Conservation (phyloP, 164 flowering plant genomes). For the Dillenia suffruticosa region DNA sequence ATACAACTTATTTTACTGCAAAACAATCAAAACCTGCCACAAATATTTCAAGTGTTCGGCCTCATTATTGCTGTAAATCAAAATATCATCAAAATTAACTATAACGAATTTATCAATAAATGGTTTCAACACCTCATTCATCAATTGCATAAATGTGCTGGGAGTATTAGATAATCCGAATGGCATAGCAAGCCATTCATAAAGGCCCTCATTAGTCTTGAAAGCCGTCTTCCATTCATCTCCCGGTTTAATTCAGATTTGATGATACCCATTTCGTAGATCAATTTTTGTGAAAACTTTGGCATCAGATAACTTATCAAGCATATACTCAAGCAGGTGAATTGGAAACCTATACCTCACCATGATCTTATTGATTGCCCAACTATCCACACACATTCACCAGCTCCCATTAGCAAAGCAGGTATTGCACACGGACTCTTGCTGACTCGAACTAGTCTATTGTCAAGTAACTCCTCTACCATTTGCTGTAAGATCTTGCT, state of each 20-base stretch:
- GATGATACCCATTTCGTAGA: conserved; percentile 2
- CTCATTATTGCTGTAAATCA: not conserved
- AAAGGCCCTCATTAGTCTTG: conserved; percentile 1
- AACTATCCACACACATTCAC: conserved; percentile 4
- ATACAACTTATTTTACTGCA: too few species aligned
- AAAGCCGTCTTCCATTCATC: conserved; percentile 3
- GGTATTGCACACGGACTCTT: not conserved
- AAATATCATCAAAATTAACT: not conserved
- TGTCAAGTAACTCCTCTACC: not conserved
- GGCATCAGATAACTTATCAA: not conserved
- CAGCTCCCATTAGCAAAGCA: not conserved
- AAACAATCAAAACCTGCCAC: too few species aligned
- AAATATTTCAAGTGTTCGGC: too few species aligned
- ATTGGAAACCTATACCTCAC: not conserved
- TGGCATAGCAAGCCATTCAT: not conserved
- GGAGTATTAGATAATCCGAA: not conserved
- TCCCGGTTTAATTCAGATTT: not conserved
- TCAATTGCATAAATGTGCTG: conserved; percentile 4
- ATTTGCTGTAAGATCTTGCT: not conserved
- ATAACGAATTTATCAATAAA: conserved; percentile 4
- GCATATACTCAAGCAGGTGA: not conserved
- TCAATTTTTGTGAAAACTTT: not conserved
- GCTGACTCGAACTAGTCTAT: too few species aligned
- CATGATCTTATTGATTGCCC: conserved; percentile 8
- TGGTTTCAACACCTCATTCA: not conserved